These are phyloP conservation scores for Pleurotus djamor DNA, from an alignment of 768 basidiomycete species.

Conservation along the genomic window DNA sequence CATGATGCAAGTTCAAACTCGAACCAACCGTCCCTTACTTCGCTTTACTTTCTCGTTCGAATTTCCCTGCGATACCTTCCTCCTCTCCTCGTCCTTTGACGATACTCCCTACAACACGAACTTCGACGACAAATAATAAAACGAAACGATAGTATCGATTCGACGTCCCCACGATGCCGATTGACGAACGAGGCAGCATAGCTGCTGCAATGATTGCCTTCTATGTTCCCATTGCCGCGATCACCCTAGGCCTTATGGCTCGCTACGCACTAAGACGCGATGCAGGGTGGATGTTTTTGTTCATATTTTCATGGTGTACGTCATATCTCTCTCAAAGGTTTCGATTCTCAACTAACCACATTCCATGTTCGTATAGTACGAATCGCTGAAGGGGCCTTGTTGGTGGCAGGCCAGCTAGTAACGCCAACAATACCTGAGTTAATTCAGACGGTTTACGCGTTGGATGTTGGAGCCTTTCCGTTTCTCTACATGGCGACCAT, in stretches of 20 bases:
- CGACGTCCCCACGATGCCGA: conserved; percentile 28
- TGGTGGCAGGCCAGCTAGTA: conserved; percentile 51
- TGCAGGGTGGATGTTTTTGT: conserved; percentile 69
- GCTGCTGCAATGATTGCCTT: conserved; percentile 58
- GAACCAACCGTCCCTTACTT: conserved; percentile 1
- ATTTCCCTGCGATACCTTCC: conserved; percentile 8
- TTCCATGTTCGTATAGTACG: conserved; percentile 38
- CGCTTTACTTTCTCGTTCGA: background rate
- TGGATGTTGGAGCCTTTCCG: conserved; percentile 41
- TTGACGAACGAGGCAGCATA: conserved; percentile 48
- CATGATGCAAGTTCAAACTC: conserved; percentile 3
- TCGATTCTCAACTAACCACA: background rate
- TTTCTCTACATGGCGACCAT: conserved; percentile 38
- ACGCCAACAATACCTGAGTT: conserved; percentile 36
- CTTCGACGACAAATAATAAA: background rate
- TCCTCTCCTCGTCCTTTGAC: conserved; percentile 2
- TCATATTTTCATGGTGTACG: conserved; percentile 58
- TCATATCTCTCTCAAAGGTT: conserved; percentile 5
- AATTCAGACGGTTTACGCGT: conserved; percentile 50
- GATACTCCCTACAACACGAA: conserved; percentile 13
- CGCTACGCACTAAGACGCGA: conserved; percentile 58
- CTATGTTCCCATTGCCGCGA: conserved; percentile 52
- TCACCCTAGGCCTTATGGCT: conserved; percentile 42
- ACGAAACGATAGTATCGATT: conserved; percentile 1
- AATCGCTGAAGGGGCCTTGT: conserved; percentile 52